These are phyloP conservation scores for Oryza meridionalis DNA, from an alignment of 176 grass and related monocot species.

Conservation along the genomic window DNA sequence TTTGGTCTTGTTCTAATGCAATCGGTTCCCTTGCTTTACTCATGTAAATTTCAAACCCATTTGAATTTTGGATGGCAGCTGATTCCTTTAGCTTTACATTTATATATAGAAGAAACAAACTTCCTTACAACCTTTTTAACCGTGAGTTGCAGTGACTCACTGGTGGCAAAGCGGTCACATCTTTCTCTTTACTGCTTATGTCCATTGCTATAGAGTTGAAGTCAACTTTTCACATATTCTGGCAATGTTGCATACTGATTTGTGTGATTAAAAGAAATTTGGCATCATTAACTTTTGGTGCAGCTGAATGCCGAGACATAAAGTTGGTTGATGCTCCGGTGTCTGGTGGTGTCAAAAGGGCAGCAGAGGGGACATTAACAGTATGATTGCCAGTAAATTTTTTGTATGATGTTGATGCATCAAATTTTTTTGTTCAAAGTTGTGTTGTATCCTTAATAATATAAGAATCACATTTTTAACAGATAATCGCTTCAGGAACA, in stretches of 20 bases:
- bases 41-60: slow-evolving; percentile 5
- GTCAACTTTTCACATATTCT: neutral
- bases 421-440: slow-evolving; percentile 24
- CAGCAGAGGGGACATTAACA: slow-evolving; percentile 91
- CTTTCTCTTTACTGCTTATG: neutral
- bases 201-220: neutral
- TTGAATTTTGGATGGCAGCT: slow-evolving; percentile 10
- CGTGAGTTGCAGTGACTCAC: slow-evolving; percentile 16
- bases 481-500: slow-evolving; percentile 92
- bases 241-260: slow-evolving; percentile 5
- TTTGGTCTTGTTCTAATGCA: neutral
- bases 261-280: slow-evolving; percentile 4
- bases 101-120: neutral
- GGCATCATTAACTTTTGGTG: slow-evolving; percentile 38
- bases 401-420: neutral
- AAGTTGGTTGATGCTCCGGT: slow-evolving; percentile 93
- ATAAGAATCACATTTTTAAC: slow-evolving; percentile 38
- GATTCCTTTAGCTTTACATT: slow-evolving; percentile 9
- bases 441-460: slow-evolving; percentile 29
- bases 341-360: slow-evolving; percentile 92
- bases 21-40: slow-evolving; percentile 1
- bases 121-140: slow-evolving; percentile 21
- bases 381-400: slow-evolving; percentile 51
- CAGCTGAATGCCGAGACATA: slow-evolving; percentile 70
- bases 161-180: neutral